Conservation (phyloP, 306 rosid genomes). For the Cicer judaicum region DNA sequence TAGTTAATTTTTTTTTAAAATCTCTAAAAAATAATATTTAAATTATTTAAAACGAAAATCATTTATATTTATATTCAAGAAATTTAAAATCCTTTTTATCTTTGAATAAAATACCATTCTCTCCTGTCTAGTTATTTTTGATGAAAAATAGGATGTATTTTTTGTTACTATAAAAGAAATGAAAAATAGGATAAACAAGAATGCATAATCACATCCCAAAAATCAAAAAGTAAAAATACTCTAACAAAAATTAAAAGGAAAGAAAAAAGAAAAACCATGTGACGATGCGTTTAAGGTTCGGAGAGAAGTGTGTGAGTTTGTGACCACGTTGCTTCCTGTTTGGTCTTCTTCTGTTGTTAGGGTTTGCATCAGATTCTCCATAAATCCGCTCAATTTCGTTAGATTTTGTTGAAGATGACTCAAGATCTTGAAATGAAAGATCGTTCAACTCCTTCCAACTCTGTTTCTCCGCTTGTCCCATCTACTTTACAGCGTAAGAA, state of each 20-base stretch:
- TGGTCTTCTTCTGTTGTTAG: constrained; percentile 31
- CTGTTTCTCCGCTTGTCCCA: constrained; percentile 52
- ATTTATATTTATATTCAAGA: no score
- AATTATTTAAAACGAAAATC: no score
- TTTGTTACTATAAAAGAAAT: no score
- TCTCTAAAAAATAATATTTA: no score
- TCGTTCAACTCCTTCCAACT: constrained; percentile 52
- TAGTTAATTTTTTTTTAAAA: no score
- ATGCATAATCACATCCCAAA: not conserved
- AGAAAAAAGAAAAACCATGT: not conserved
- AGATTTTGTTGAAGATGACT: constrained; percentile 49
- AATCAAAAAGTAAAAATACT: not conserved
- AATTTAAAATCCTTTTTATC: no score
- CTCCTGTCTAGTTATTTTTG: no score
- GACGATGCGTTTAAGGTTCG: constrained; percentile 24
- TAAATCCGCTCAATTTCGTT: not conserved
- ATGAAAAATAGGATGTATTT: no score
- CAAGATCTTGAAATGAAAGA: constrained; percentile 66
- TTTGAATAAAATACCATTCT: no score
- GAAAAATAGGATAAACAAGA: no score
- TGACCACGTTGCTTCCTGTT: constrained; percentile 36
- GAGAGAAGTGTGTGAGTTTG: constrained; percentile 20
- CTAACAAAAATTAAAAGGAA: not conserved
- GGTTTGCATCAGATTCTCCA: constrained; percentile 41
- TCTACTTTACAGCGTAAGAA: constrained; percentile 59